Evolutionary conservation across 1,284 basidiomycete species (phyloP).

Genomic region (Trametes pubescens): DNA sequence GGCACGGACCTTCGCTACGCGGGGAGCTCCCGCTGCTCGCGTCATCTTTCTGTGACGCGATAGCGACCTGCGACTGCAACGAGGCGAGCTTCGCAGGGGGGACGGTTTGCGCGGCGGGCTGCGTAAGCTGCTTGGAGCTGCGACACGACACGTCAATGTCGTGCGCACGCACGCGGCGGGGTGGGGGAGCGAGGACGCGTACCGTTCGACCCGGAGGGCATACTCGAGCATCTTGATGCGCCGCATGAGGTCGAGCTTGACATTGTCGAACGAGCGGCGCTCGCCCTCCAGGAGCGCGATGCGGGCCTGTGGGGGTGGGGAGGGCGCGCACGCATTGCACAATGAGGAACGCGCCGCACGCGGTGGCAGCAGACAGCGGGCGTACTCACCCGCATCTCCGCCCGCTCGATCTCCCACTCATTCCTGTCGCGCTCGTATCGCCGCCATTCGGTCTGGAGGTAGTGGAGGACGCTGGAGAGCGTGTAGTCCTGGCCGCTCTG

Average conservation of each 20-base stretch:
- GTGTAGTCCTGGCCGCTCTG: slow-evolving; percentile 90
- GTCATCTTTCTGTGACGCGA: slow-evolving; percentile 72
- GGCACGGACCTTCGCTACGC: slow-evolving; percentile 74
- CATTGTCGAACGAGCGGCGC: slow-evolving; percentile 94
- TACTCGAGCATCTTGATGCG: slow-evolving; percentile 99
- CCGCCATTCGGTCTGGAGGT: slow-evolving; percentile 97
- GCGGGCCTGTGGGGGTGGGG: slow-evolving; percentile 67
- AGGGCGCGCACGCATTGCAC: slow-evolving; percentile 22
- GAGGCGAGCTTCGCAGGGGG: slow-evolving; percentile 67
- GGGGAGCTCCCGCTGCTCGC: slow-evolving; percentile 80
- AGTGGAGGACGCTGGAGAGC: slow-evolving; percentile 95
- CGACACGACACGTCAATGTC: slow-evolving; percentile 44
- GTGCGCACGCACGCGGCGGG: slow-evolving; percentile 34
- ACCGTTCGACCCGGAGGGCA: slow-evolving; percentile 94
- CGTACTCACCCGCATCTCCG: slow-evolving; percentile 89
- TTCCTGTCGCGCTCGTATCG: slow-evolving; percentile 97
- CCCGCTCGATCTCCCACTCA: slow-evolving; percentile 99
- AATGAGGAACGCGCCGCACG: slow-evolving; percentile 34
- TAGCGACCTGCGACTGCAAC: slow-evolving; percentile 61
- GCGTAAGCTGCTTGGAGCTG: slow-evolving; percentile 84
- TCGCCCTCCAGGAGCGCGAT: slow-evolving; percentile 99
- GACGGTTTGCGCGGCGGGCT: slow-evolving; percentile 58
- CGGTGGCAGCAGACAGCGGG: slow-evolving; percentile 36
- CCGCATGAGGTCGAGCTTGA: slow-evolving; percentile 94
- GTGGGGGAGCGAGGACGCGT: slow-evolving; percentile 41